A percentile compares a stretch with the other conserved stretches of the same genome.
These are phyloP conservation scores for Suhomyces prunicola DNA, from an alignment of 805 yeast genomes.

Conservation along the genomic window DNA sequence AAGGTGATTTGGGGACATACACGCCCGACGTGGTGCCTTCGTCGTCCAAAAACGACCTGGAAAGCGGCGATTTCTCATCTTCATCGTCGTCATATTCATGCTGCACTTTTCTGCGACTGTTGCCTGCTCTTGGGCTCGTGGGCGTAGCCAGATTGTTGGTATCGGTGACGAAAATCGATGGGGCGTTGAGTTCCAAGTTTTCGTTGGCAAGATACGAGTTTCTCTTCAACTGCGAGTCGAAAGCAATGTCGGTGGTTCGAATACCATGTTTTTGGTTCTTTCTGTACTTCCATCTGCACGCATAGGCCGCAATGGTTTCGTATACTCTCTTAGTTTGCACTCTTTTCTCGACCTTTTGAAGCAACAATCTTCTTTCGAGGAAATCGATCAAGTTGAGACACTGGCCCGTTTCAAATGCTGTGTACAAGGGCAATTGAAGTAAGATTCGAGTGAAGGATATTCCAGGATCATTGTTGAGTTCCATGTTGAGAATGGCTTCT, in stretches of 20 bases:
- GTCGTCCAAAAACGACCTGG: background rate
- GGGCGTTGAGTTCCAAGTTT: slow-evolving; percentile 13
- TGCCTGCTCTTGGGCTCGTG: background rate
- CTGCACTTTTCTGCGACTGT: background rate
- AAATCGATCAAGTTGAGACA: slow-evolving; percentile 73
- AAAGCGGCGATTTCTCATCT: slow-evolving; percentile 5
- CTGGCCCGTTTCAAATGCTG: slow-evolving; percentile 70
- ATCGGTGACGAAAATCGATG: slow-evolving; percentile 11
- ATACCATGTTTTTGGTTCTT: slow-evolving; percentile 27
- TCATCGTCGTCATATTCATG: slow-evolving; percentile 3
- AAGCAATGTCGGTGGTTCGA: slow-evolving; percentile 21
- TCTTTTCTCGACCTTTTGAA: slow-evolving; percentile 53
- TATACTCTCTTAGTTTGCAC: slow-evolving; percentile 40
- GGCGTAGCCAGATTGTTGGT: background rate
- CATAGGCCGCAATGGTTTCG: slow-evolving; percentile 47
- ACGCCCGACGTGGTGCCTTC: slow-evolving; percentile 19
- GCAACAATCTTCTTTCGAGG: slow-evolving; percentile 56
- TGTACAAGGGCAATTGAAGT: slow-evolving; percentile 69
- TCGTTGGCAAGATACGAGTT: slow-evolving; percentile 27
- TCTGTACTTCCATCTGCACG: slow-evolving; percentile 45
- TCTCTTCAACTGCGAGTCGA: slow-evolving; percentile 21
- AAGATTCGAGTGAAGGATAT: slow-evolving; percentile 63
- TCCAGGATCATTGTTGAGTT: slow-evolving; percentile 55
- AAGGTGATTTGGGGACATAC: slow-evolving; percentile 31
- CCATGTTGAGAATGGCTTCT: slow-evolving; percentile 61